Percentiles rank a stretch among this genome's conserved stretches.
These are phyloP conservation scores for Ascochyta rabiei DNA, from an alignment of 2,329 filamentous ascomycete species.

Conservation along the genomic window DNA sequence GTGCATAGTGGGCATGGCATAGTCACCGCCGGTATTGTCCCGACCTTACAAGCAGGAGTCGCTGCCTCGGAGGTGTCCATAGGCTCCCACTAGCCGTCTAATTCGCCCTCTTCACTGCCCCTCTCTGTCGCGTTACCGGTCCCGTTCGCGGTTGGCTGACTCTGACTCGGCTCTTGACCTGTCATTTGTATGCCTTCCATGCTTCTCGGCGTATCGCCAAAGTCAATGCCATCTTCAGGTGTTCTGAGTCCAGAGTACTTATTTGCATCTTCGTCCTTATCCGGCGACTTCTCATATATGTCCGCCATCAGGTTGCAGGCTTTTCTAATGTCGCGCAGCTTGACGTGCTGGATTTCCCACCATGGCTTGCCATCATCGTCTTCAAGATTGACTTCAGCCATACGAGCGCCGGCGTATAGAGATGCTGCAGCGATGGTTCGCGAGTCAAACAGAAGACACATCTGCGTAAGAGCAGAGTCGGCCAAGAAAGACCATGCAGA, in stretches of 20 bases:
- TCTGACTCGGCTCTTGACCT: slow-evolving; percentile 20
- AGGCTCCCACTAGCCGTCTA: slow-evolving; percentile 45
- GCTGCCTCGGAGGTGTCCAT: not conserved
- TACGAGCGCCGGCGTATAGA: slow-evolving; percentile 83
- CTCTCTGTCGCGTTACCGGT: slow-evolving; percentile 31
- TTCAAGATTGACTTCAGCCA: slow-evolving; percentile 72
- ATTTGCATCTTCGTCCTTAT: slow-evolving; percentile 49
- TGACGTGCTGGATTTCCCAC: slow-evolving; percentile 82
- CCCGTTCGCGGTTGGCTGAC: slow-evolving; percentile 30
- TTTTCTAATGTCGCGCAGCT: slow-evolving; percentile 70
- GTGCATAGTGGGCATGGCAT: not conserved
- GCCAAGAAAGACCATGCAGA: slow-evolving; percentile 93
- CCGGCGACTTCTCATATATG: slow-evolving; percentile 52
- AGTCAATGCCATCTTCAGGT: slow-evolving; percentile 46
- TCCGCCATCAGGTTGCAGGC: slow-evolving; percentile 78
- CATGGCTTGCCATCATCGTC: slow-evolving; percentile 78
- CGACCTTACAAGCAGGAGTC: not conserved
- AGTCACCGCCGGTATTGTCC: not conserved
- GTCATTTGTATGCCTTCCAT: slow-evolving; percentile 33
- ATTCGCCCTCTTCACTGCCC: slow-evolving; percentile 55
- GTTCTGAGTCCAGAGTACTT: slow-evolving; percentile 55
- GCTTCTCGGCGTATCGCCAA: slow-evolving; percentile 39
- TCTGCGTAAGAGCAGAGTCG: slow-evolving; percentile 81
- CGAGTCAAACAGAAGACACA: slow-evolving; percentile 81
- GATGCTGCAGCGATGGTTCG: slow-evolving; percentile 83